Base-by-base conservation (phyloP, 805 yeast genomes). In the Pichia scutulata region DNA sequence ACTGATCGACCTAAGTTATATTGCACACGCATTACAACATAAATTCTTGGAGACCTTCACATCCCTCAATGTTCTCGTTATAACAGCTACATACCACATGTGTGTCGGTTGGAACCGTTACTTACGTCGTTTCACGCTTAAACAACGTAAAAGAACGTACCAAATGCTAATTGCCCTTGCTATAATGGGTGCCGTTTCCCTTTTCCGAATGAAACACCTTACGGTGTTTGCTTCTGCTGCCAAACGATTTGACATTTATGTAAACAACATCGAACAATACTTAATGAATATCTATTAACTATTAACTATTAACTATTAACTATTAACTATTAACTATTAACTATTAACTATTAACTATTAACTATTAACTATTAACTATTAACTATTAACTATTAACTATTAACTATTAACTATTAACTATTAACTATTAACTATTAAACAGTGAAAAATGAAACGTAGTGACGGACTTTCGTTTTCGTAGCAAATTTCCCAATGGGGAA, bases 71-170 rank as follows among this genome's bases (percentile, higher is more conserved):
- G 57, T 66, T 2, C 53, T 81, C 36, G 65, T 72, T 1, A 58
- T 68, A 43, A 51, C 71, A 1, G 63, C 74, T 1, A 57, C 75
- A 19, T 83, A 83, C 61, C 90, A 84, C 61, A 61, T 72, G 2
- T 59, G 76, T 3, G 70, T 75, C 52, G 90, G 89, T 0, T 60
- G 74, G 59, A 63, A 77, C 56, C 69, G 73, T 46, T 78, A 77
- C 61, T 54, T 73, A 25, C 63, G 69, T 5, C 68, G 71, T 46
- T 74, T 67, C 55, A 66, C 70, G 33, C 50, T 65, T 18, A 65
- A 54, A 14, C 67, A 76, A 49, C 72, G 81, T 55, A 70, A 66
- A 46, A 47, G 68, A 16, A 78, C 81, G 0, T 80, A 79, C 55
- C 59, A 62, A 4, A 48, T 65, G 3, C 73, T 80, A 36, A 65